Percentiles rank a stretch among this genome's conserved stretches.
These are phyloP conservation scores for Skeletonema menzelii DNA, from an alignment of 108 stramenopile genomes.

Conservation along the genomic window DNA sequence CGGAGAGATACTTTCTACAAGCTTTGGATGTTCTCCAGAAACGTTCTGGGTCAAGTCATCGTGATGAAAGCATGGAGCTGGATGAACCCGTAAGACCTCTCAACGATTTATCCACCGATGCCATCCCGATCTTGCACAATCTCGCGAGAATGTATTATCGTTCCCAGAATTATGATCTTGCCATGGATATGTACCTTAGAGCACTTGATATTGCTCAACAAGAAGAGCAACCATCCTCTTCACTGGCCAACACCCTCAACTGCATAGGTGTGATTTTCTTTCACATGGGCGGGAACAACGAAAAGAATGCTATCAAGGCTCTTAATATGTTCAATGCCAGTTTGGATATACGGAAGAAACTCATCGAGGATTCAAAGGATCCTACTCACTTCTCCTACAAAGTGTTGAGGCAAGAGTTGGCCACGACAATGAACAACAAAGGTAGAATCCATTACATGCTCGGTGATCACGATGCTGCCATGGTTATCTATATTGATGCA, in stretches of 20 bases:
- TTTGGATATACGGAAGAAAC: constrained; percentile 36
- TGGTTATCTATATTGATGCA: constrained; percentile 50
- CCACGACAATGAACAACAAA: constrained; percentile 71
- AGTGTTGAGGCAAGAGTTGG: constrained; percentile 13
- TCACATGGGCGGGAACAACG: constrained; percentile 27
- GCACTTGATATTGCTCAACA: constrained; percentile 11
- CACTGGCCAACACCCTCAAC: constrained; percentile 26
- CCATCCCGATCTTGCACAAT: constrained; percentile 29
- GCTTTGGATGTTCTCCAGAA: constrained; percentile 13
- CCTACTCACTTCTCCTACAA: neutral
- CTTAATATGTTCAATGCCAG: constrained; percentile 41
- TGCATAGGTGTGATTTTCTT: constrained; percentile 52
- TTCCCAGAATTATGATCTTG: constrained; percentile 4
- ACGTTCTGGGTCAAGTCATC: neutral
- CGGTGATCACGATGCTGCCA: constrained; percentile 53
- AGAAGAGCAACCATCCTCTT: neutral
- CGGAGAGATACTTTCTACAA: constrained; percentile 4
- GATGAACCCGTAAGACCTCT: neutral
- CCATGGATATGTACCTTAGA: constrained; percentile 14
- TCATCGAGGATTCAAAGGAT: constrained; percentile 5
- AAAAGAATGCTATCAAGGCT: constrained; percentile 30
- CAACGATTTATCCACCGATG: neutral
- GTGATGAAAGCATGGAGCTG: neutral
- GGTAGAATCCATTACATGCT: constrained; percentile 61
- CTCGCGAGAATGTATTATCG: constrained; percentile 23